These are phyloP conservation scores for Ramicandelaber brevisporus DNA, from an alignment of 192 early-diverging fungal species.

Conservation along the genomic window DNA sequence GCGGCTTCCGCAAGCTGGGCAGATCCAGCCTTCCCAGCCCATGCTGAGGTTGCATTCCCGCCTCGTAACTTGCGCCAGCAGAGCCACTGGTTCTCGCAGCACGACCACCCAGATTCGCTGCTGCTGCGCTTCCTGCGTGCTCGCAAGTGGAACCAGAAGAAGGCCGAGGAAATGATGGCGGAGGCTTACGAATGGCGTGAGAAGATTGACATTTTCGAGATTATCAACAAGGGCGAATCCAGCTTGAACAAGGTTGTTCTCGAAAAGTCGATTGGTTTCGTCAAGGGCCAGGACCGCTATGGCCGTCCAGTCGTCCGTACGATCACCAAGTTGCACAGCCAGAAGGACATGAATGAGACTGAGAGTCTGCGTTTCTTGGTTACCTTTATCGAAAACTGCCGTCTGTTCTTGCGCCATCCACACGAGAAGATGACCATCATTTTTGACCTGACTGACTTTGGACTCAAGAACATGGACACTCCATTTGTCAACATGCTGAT, in stretches of 20 bases:
- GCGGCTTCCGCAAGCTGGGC: no score
- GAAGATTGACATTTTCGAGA: conserved; percentile 21
- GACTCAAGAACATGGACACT: conserved; percentile 9
- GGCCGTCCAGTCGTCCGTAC: conserved; percentile 27
- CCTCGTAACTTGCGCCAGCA: no score
- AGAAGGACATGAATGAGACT: no score
- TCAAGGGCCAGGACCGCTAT: conserved; percentile 19
- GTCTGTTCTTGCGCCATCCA: conserved; percentile 21
- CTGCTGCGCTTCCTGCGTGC: conserved; percentile 62
- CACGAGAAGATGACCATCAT: conserved; percentile 38
- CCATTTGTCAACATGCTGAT: neutral
- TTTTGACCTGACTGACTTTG: conserved; percentile 59
- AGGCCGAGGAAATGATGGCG: conserved; percentile 43
- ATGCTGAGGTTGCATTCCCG: no score
- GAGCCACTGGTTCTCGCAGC: no score
- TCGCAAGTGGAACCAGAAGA: conserved; percentile 63
- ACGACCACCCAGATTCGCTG: conserved; percentile 45
- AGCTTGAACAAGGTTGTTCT: conserved; percentile 21
- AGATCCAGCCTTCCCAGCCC: no score
- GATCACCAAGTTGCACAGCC: conserved; percentile 23
- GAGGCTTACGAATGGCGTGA: conserved; percentile 48
- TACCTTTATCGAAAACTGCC: conserved; percentile 24
- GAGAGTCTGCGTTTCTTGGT: conserved; percentile 5
- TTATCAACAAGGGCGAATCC: conserved; percentile 30
- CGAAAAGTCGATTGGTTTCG: conserved; percentile 19